A percentile compares a stretch with the other conserved stretches of the same genome.
Conservation (phyloP, 2,329 filamentous ascomycete species). For the Rhynchosporium agropyri region DNA sequence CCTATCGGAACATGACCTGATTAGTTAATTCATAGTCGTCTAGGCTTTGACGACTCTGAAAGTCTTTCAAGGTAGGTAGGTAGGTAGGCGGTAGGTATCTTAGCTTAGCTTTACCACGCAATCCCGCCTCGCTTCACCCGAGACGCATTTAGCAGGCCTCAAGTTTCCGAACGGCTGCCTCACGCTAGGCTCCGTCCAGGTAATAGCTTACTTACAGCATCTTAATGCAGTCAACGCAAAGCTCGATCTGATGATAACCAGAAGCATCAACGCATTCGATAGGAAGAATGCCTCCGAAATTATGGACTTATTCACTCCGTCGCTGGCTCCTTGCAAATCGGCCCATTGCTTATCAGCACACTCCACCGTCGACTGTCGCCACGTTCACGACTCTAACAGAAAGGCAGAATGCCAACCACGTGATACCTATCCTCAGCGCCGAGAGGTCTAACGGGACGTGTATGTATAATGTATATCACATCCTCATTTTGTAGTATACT, state of each 20-base stretch:
- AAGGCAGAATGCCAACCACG: neutral
- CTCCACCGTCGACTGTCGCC: neutral
- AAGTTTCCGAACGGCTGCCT: too few relatives aligned
- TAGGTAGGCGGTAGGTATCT: too few relatives aligned
- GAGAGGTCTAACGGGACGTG: conserved; percentile 3
- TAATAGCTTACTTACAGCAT: too few relatives aligned
- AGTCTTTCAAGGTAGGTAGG: too few relatives aligned
- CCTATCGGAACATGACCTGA: too few relatives aligned
- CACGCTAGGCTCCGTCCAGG: too few relatives aligned
- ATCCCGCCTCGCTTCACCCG: too few relatives aligned
- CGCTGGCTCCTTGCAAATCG: neutral
- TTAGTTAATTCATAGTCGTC: too few relatives aligned
- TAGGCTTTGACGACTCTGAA: too few relatives aligned
- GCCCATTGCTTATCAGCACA: neutral
- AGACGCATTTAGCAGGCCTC: too few relatives aligned
- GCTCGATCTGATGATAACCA: neutral
- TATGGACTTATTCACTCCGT: neutral
- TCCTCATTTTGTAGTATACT: neutral
- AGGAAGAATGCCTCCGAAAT: neutral
- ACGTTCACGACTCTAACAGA: neutral
- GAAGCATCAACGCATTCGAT: neutral
- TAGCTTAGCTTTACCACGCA: too few relatives aligned
- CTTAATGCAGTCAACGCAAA: neutral
- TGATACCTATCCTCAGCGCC: neutral
- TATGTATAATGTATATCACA: conserved; percentile 1